Percentiles rank a stretch among this genome's conserved stretches.
These are phyloP conservation scores for Rhizoctonia solani DNA, from an alignment of 1,284 basidiomycete genomes.

Conservation along the genomic window DNA sequence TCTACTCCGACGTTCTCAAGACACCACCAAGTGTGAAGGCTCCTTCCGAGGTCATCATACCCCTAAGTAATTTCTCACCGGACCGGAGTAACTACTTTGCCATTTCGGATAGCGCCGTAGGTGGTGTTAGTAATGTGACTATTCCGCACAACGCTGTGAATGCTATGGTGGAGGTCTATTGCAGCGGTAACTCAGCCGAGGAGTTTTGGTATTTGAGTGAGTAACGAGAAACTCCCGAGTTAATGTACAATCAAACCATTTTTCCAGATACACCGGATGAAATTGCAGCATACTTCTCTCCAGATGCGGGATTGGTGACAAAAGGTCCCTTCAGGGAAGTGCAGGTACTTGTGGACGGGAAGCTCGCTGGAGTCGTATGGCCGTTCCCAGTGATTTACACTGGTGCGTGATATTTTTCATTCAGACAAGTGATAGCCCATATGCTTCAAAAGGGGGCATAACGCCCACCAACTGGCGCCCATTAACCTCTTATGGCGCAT, in stretches of 20 bases:
- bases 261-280: conserved; percentile 32
- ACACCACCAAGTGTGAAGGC: not conserved
- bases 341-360: conserved; percentile 39
- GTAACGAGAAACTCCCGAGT: not conserved
- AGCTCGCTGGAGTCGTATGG: conserved; percentile 37
- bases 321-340: conserved; percentile 41
- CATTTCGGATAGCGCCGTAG: conserved; percentile 31
- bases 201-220: conserved; percentile 40
- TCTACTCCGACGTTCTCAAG: conserved; percentile 23
- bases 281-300: conserved; percentile 28
- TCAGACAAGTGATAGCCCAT: not conserved
- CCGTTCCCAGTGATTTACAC: conserved; percentile 41
- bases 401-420: not conserved
- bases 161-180: conserved; percentile 37
- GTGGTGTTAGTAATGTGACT: conserved; percentile 6
- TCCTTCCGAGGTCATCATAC: conserved; percentile 33
- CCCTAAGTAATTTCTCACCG: conserved; percentile 40
- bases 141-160: conserved; percentile 33
- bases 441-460: conserved; percentile 34
- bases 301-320: conserved; percentile 13
- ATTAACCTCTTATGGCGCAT: conserved; percentile 39
- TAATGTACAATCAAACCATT: no score
- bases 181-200: conserved; percentile 38
- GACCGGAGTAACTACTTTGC: conserved; percentile 46
- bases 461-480: conserved; percentile 41